phyloP scores from a whole-genome alignment of 345 rosid species.

The Citrus sp. region DNA sequence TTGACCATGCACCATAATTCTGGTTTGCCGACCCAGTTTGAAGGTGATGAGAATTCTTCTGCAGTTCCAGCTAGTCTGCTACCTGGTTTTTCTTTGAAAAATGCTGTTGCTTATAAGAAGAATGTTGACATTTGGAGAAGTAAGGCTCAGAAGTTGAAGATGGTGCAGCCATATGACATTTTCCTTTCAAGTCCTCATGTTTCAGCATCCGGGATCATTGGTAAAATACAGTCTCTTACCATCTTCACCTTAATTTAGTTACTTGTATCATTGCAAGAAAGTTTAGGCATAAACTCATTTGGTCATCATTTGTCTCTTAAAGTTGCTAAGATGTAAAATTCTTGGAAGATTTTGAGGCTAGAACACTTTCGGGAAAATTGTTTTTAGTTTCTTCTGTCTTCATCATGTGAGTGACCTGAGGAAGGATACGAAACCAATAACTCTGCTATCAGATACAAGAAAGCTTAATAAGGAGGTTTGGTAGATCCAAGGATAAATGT shows the following conservation, averaged over 20 bases:
- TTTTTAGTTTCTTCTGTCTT: not conserved
- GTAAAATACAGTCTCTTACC: conserved; percentile 36
- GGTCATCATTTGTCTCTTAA: not conserved
- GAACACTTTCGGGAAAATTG: not conserved
- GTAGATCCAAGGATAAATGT: not conserved
- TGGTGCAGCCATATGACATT: conserved; percentile 67
- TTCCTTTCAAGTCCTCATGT: conserved; percentile 77
- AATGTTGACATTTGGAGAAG: conserved; percentile 79
- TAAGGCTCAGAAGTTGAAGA: conserved; percentile 52
- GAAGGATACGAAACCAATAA: not conserved
- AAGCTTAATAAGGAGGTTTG: not conserved
- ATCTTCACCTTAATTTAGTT: not conserved
- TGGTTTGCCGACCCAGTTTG: conserved; percentile 44
- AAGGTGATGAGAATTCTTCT: conserved; percentile 25
- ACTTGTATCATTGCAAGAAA: not conserved
- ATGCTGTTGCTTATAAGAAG: conserved; percentile 60
- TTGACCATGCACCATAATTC: conserved; percentile 59
- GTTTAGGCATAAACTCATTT: not conserved
- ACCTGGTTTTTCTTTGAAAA: conserved; percentile 62
- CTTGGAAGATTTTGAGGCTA: not conserved
- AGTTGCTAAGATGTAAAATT: not conserved
- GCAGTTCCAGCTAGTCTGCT: conserved; percentile 56
- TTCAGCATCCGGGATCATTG: conserved; percentile 70
- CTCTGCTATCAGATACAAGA: not conserved
- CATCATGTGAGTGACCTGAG: not conserved